Base-by-base conservation (phyloP, 2,329 filamentous ascomycete species). In the Diaporthe capsici region DNA sequence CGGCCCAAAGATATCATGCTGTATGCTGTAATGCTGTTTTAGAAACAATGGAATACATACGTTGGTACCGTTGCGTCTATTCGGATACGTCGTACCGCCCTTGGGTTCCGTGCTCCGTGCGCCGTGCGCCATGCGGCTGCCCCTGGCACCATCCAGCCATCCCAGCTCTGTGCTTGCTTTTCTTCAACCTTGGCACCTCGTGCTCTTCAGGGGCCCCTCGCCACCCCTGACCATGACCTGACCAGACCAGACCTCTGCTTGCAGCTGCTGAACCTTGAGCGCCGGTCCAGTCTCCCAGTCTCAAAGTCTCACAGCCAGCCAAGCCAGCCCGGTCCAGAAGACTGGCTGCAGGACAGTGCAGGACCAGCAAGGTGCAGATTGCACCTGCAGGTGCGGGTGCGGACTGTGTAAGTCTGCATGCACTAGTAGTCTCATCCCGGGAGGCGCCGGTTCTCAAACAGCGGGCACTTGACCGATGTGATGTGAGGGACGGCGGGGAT, bases 121-220 rank as follows among this genome's bases (percentile, higher is more conserved):
- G 15, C 42, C 42, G 37, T 39, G 37, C 15, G 42, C 42, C 42
- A 20, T 44, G 42, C 42, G 42, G 15, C 42, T 44, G 42, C 31
- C 57, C 57, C 57, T 58, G 55, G 25, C 15, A 28, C 53, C 53
- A 2, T n/a, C 25, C 49, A n/a, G 49, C 49, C 49, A 12, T 13
- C 51, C 25, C 39, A 42, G 57, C 20, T 25, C 39, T n/a, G 15
- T 39, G 31, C 57, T 60, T 60, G 31, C 57, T 61, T 61, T 42
- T 60, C 37, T 61, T 63, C 13, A 58, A 25, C n/a, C 60, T 63
- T 63, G 60, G 39, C 60, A 44, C 37, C 60, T 63, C 60, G 60
- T 63, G 60, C 60, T 44, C 60, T 63, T 63, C 60, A 63, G 34
- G 60, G 60, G 60, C 39, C n/a, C n/a, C n/a, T 63, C 28, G 13